Evolutionary conservation across 2,329 filamentous ascomycete genomes (phyloP).

Genomic region (Xylariomycetidae sp.): DNA sequence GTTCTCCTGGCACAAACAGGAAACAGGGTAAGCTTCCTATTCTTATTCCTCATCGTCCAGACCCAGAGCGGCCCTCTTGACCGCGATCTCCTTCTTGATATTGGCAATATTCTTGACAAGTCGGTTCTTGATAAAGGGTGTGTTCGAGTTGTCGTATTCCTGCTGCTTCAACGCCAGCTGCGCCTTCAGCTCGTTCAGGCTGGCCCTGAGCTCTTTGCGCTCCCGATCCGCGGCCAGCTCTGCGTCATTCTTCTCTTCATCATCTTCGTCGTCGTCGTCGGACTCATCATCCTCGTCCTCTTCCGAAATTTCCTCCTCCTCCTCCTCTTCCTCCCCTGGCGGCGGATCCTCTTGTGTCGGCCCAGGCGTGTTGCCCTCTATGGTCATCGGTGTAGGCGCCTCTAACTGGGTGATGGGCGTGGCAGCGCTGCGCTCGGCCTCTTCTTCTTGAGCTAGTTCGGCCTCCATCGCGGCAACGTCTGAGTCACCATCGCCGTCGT

Average conservation of each 20-base stretch:
- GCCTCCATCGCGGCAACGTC: constrained; percentile 50
- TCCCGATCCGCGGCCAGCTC: constrained; percentile 48
- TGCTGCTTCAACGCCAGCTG: constrained; percentile 41
- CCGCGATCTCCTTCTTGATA: constrained; percentile 34
- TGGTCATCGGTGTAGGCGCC: constrained; percentile 41
- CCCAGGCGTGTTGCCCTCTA: constrained; percentile 40
- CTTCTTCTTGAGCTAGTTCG: constrained; percentile 32
- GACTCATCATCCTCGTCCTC: constrained; percentile 49
- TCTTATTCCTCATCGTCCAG: no score
- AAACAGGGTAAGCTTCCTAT: constrained; percentile 23
- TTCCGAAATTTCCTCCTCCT: constrained; percentile 40
- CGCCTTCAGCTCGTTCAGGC: constrained; percentile 40
- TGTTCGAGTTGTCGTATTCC: constrained; percentile 38
- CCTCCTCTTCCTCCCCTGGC: constrained; percentile 40
- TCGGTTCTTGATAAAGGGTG: constrained; percentile 46
- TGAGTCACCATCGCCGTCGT: constrained; percentile 30
- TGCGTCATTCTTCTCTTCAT: constrained; percentile 51
- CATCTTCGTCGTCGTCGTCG: constrained; percentile 51
- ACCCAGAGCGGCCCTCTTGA: constrained; percentile 28
- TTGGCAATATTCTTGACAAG: constrained; percentile 46
- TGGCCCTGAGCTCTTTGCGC: constrained; percentile 50
- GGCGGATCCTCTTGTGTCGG: constrained; percentile 38
- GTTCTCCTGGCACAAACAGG: no score
- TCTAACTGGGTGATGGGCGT: constrained; percentile 40
- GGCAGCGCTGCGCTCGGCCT: constrained; percentile 25